Evolutionary conservation across 2,329 filamentous ascomycete species (phyloP).

Genomic region (Pyrenochaeta sp.): DNA sequence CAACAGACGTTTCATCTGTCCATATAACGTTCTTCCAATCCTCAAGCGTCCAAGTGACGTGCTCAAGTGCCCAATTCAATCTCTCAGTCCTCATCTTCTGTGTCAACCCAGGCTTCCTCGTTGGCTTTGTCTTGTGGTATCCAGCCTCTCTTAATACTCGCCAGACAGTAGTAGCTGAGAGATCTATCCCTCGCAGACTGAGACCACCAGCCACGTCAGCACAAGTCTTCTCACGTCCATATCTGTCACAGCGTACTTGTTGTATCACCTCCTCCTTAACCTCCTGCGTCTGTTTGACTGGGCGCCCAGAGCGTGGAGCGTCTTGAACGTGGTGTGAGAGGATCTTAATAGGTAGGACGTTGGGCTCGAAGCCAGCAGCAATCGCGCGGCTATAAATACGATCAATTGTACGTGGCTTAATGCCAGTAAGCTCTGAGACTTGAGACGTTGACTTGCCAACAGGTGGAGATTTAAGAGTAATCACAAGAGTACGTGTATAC

Average conservation of each 20-base stretch:
- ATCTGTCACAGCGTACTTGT: conserved; percentile 5
- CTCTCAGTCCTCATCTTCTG: conserved; percentile 8
- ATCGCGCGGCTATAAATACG: conserved; percentile 8
- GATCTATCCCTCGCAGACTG: conserved; percentile 3
- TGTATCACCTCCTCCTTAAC: background rate
- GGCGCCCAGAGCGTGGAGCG: conserved; percentile 1
- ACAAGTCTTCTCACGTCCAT: conserved; percentile 21
- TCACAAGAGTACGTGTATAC: background rate
- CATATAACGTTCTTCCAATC: conserved; percentile 21
- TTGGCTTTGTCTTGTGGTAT: conserved; percentile 3
- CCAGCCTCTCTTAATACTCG: background rate
- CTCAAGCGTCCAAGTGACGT: conserved; percentile 6
- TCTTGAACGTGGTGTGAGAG: conserved; percentile 6
- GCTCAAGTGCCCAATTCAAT: conserved; percentile 1
- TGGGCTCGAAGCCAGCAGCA: conserved; percentile 10
- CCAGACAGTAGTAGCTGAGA: background rate
- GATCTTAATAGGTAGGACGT: background rate
- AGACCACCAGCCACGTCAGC: conserved; percentile 18
- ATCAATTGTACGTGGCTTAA: conserved; percentile 1
- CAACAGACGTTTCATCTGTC: conserved; percentile 12
- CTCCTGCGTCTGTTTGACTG: conserved; percentile 1
- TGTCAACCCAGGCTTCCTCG: conserved; percentile 8
- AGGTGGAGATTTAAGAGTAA: background rate
- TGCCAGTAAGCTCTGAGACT: background rate
- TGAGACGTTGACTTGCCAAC: background rate